Evolutionary conservation across 2,329 filamentous ascomycete species (phyloP), one percentile per base, ranked within the genome.

Genomic region (Juglanconis oblonga): DNA sequence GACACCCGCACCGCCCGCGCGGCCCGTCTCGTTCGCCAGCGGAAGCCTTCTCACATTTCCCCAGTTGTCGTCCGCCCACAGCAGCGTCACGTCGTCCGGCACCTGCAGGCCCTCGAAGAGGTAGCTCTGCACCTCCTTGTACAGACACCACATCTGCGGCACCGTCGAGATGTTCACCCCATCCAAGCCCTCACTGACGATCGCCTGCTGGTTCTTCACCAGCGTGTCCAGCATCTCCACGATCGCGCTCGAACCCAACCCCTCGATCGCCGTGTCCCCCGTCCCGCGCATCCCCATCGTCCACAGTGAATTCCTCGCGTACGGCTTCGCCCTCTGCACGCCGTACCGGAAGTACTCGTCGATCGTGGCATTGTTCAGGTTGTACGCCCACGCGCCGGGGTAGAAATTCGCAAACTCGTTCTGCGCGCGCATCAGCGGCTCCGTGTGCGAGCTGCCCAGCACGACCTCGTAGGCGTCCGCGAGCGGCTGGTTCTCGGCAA

Each of bases 381-480:
- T 82, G 77, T 88, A 92, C 32, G 85, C 81, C 88, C 89, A 92
- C 0, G 80, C 77, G 0, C 87, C 88, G 48, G 84, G 74, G 61
- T 79, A 83, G 51, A 81, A 82, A 0, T 72, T 77, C 38, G 71
- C 69, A 52, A 83, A 85, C 72, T 86, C 83, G 63, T 84, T 85
- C 55, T 83, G 80, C 0, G 82, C 81, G 9, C 82, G 77, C 79
- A 82, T 81, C 82, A 92, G 84, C 1, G 89, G 89, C 71, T 92
- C 89, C 1, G 85, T 90, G 71, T 92, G 89, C 9, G 85, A 89
- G 7, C 86, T 88, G 3, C 87, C 87, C 69, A 92, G 84, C 1
- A 91, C 87, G 59, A 92, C 84, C 45, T 86, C 88, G 69, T 86
- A 91, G n/a, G 87, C 87, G 66, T 92, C 87, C 0, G 88, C 87